A percentile compares a stretch with the other conserved stretches of the same genome.
Conservation (phyloP, 768 basidiomycete species). For the Lentinula raphanica region DNA sequence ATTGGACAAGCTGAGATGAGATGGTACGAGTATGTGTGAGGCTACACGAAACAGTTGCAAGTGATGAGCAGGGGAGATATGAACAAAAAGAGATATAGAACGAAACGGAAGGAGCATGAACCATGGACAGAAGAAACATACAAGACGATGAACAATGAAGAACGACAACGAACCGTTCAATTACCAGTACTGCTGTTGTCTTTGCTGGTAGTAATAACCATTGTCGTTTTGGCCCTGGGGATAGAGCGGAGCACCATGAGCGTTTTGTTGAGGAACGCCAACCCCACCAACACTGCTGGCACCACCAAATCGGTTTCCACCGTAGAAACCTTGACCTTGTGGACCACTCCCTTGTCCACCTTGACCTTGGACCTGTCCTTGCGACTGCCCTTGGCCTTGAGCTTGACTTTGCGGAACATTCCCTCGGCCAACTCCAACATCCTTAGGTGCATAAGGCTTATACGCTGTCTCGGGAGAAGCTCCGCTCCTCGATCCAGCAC, state of each 20-base stretch:
- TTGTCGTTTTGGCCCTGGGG: slow-evolving; percentile 61
- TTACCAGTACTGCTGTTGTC: slow-evolving; percentile 59
- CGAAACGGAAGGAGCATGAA: slow-evolving; percentile 12
- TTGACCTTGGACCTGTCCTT: slow-evolving; percentile 40
- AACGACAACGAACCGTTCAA: slow-evolving; percentile 29
- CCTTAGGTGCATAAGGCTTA: slow-evolving; percentile 72
- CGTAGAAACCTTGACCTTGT: slow-evolving; percentile 48
- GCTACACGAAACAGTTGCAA: slow-evolving; percentile 11
- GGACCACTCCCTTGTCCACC: slow-evolving; percentile 41
- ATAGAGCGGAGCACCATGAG: slow-evolving; percentile 47
- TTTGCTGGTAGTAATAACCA: slow-evolving; percentile 64
- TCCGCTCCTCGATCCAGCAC: slow-evolving; percentile 46
- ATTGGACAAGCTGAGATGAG: slow-evolving; percentile 11
- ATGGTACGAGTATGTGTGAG: slow-evolving; percentile 13
- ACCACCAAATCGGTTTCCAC: slow-evolving; percentile 38
- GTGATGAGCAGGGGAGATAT: slow-evolving; percentile 17
- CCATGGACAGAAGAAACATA: slow-evolving; percentile 9
- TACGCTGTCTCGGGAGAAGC: slow-evolving; percentile 69
- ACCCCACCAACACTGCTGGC: slow-evolving; percentile 31
- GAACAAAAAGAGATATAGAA: slow-evolving; percentile 11
- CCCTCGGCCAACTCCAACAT: slow-evolving; percentile 45
- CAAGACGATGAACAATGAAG: background rate
- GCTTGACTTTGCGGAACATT: slow-evolving; percentile 34
- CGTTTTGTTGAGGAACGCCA: slow-evolving; percentile 37
- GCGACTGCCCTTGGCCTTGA: slow-evolving; percentile 41